phyloP scores from a whole-genome alignment of 2,329 filamentous ascomycete species.

The Trichoderma polysporum region DNA sequence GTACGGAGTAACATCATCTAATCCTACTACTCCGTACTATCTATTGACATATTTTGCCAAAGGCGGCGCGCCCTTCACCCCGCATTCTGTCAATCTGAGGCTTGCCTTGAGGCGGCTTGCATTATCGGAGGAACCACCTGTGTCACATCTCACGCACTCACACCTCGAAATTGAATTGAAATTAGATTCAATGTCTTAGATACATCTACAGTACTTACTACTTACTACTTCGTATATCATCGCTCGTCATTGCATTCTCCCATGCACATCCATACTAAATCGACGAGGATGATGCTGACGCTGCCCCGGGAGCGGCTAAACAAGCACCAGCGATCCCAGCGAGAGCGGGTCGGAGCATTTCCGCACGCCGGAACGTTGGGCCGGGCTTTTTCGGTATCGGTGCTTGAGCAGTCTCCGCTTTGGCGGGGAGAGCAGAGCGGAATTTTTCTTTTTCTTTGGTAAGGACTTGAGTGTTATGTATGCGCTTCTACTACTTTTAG shows the following conservation, averaged over 20 bases:
- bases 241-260: too few relatives aligned
- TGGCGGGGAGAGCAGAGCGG: neutral
- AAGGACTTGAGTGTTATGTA: too few relatives aligned
- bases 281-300: too few relatives aligned
- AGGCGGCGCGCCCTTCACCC: conserved; percentile 10
- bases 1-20: neutral
- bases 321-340: neutral
- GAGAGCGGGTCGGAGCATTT: conserved; percentile 20
- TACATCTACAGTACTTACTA: neutral
- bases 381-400: conserved; percentile 7
- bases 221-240: neutral
- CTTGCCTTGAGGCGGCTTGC: too few relatives aligned
- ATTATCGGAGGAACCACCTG: too few relatives aligned
- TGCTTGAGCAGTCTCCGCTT: conserved; percentile 2
- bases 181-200: neutral
- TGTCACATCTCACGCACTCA: neutral
- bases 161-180: neutral
- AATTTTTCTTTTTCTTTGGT: too few relatives aligned
- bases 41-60: neutral
- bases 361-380: conserved; percentile 8
- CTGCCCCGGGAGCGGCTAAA: too few relatives aligned
- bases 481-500: too few relatives aligned
- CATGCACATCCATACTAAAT: too few relatives aligned
- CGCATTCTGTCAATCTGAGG: neutral
- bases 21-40: neutral